Percentiles rank a stretch among this genome's conserved stretches.
Evolutionary conservation across 106 monocot species (phyloP).

Genomic region (Platanthera zijinensis): DNA sequence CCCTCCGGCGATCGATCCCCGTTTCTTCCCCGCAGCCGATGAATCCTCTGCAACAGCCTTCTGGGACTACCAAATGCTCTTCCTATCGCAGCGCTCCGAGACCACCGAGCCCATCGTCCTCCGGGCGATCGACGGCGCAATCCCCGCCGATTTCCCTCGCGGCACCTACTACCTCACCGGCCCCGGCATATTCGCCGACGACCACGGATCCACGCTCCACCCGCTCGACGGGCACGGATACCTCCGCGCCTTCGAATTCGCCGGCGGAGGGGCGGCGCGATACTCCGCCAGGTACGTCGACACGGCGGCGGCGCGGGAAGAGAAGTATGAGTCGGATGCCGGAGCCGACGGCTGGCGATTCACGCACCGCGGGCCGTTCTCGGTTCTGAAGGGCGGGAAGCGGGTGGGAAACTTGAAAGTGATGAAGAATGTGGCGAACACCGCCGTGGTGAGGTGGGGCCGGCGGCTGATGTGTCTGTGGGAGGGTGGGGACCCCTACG

Average conservation of each 20-base stretch:
- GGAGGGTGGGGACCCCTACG: conserved; percentile 87
- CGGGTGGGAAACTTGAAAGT: conserved; percentile 75
- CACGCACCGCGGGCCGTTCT: conserved; percentile 84
- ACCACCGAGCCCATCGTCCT: conserved; percentile 32
- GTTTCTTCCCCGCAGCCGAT: neutral
- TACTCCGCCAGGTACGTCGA: conserved; percentile 72
- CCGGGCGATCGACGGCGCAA: conserved; percentile 24
- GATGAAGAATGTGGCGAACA: conserved; percentile 99
- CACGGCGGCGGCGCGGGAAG: conserved; percentile 62
- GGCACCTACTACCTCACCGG: conserved; percentile 69
- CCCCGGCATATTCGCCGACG: conserved; percentile 79
- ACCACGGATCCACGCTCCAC: conserved; percentile 79
- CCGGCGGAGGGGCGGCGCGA: conserved; percentile 10
- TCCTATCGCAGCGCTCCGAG: conserved; percentile 77
- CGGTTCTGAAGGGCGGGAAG: conserved; percentile 55
- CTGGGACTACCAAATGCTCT: conserved; percentile 84
- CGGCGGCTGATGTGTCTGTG: conserved; percentile 64
- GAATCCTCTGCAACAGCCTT: conserved; percentile 27
- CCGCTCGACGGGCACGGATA: conserved; percentile 96
- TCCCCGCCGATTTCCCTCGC: conserved; percentile 43
- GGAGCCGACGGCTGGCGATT: conserved; percentile 48
- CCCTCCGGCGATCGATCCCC: neutral
- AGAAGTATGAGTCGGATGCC: conserved; percentile 17
- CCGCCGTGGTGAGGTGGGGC: conserved; percentile 60
- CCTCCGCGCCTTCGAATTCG: conserved; percentile 73